Evolutionary conservation across 441 rosid genomes (phyloP).

Genomic region (Heliophila coronopifolia): DNA sequence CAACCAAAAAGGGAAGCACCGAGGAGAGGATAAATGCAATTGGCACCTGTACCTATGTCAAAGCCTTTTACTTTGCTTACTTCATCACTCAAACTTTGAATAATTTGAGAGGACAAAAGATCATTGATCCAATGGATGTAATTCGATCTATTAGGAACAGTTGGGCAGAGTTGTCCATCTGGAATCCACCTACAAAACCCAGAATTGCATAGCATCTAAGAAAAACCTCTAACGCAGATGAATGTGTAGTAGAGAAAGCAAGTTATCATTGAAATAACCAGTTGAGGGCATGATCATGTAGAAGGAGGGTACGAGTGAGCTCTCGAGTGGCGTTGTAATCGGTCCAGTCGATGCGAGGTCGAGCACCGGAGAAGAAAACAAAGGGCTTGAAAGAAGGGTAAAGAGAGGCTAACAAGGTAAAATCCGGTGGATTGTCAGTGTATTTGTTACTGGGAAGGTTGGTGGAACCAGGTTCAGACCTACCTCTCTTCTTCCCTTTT

Average conservation of each 20-base stretch:
- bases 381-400: constrained; percentile 69
- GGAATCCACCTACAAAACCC: constrained; percentile 99
- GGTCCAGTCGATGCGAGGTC: constrained; percentile 81
- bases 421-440: constrained; percentile 76
- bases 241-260: too few species aligned
- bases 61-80: constrained; percentile 56
- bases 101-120: constrained; percentile 59
- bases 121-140: constrained; percentile 90
- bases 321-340: constrained; percentile 82
- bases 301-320: constrained; percentile 74
- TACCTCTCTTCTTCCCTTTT: constrained; percentile 47
- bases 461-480: constrained; percentile 41
- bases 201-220: too few species aligned
- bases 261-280: too few species aligned
- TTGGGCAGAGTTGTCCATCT: constrained; percentile 91
- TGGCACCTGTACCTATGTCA: constrained; percentile 94
- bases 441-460: constrained; percentile 63
- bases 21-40: constrained; percentile 89
- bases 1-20: constrained; percentile 81
- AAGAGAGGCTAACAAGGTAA: constrained; percentile 58
- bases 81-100: constrained; percentile 30
- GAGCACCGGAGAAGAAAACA: constrained; percentile 54
- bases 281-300: constrained; percentile 59
- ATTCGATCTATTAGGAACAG: constrained; percentile 86
- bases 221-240: too few species aligned